These are phyloP conservation scores for Plasmopara muralis DNA, from an alignment of 352 stramenopile genomes.

Conservation along the genomic window DNA sequence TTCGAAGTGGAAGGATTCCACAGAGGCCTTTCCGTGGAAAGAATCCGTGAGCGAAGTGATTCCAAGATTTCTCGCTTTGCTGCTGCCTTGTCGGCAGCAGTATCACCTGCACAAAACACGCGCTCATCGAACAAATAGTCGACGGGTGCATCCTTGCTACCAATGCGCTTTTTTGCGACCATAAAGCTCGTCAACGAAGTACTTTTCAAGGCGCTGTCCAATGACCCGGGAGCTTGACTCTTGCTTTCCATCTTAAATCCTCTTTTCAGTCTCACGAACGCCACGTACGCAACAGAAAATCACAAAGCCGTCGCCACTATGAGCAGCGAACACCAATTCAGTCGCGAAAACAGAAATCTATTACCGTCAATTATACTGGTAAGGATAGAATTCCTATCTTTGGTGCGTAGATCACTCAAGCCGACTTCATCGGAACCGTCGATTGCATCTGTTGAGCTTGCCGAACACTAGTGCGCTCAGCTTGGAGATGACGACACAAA, in stretches of 20 bases:
- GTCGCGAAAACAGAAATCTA: slow-evolving; percentile 12
- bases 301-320: background rate
- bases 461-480: slow-evolving; percentile 55
- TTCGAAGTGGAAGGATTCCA: slow-evolving; percentile 69
- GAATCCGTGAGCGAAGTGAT: slow-evolving; percentile 51
- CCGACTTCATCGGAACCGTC: background rate
- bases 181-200: slow-evolving; percentile 9
- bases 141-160: slow-evolving; percentile 43
- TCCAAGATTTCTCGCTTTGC: slow-evolving; percentile 63
- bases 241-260: background rate
- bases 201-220: background rate
- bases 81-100: slow-evolving; percentile 37
- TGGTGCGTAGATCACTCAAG: no score
- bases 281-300: slow-evolving; percentile 1
- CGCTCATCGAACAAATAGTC: slow-evolving; percentile 71
- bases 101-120: slow-evolving; percentile 63
- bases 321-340: background rate
- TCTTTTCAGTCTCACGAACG: no score
- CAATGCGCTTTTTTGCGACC: slow-evolving; percentile 61
- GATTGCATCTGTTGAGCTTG: slow-evolving; percentile 26
- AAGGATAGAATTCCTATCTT: background rate
- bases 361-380: slow-evolving; percentile 17
- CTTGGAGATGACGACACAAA: slow-evolving; percentile 76
- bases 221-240: background rate
- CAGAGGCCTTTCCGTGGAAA: slow-evolving; percentile 41